These are phyloP conservation scores for Blastobotrys ciferrii DNA, from an alignment of 1,139 yeast genomes.

Conservation along the genomic window DNA sequence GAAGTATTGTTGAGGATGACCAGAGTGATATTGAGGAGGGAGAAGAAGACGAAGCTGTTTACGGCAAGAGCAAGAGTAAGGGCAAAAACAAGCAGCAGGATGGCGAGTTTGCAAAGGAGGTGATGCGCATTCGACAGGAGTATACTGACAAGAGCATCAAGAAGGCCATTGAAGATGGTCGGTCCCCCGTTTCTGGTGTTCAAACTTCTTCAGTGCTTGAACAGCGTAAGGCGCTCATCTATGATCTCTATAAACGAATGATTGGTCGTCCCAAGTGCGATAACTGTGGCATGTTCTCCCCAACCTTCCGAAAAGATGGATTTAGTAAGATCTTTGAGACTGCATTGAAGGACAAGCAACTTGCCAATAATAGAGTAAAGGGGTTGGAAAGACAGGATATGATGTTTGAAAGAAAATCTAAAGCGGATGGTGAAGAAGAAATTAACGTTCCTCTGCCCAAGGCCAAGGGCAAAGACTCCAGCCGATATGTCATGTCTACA, in stretches of 20 bases:
- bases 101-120: slow-evolving; percentile 41
- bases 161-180: slow-evolving; percentile 75
- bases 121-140: slow-evolving; percentile 59
- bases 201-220: slow-evolving; percentile 82
- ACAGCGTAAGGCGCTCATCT: slow-evolving; percentile 76
- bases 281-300: slow-evolving; percentile 94
- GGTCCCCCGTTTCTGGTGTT: slow-evolving; percentile 63
- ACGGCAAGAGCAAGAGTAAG: slow-evolving; percentile 8
- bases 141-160: slow-evolving; percentile 72
- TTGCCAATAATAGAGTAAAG: slow-evolving; percentile 73
- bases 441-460: slow-evolving; percentile 38
- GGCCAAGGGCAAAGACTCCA: slow-evolving; percentile 55
- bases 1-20: slow-evolving; percentile 34
- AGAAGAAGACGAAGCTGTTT: slow-evolving; percentile 32
- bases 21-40: slow-evolving; percentile 41
- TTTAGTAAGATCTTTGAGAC: slow-evolving; percentile 88
- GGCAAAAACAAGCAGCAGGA: slow-evolving; percentile 25
- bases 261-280: slow-evolving; percentile 84
- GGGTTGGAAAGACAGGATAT: slow-evolving; percentile 74
- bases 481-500: slow-evolving; percentile 81
- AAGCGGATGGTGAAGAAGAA: slow-evolving; percentile 27
- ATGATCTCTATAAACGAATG: slow-evolving; percentile 70
- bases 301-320: slow-evolving; percentile 92
- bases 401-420: slow-evolving; percentile 43
- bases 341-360: slow-evolving; percentile 76